Percentiles rank a stretch among this genome's conserved stretches.
These are phyloP conservation scores for Delitschia confertaspora DNA, from an alignment of 495 filamentous ascomycete species.

Conservation along the genomic window DNA sequence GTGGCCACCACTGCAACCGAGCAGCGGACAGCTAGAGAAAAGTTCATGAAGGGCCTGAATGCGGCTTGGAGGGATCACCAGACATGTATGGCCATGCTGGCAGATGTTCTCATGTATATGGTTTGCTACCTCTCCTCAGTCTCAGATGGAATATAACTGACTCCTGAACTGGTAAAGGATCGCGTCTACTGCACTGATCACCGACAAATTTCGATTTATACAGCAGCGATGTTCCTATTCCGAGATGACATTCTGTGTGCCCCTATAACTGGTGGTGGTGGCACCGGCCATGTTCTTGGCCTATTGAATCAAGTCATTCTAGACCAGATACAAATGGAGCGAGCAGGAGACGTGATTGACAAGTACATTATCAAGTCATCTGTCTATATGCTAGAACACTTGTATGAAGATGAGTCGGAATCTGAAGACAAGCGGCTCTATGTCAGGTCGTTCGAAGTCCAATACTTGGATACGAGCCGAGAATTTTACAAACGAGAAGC, in stretches of 20 bases:
- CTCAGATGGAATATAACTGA: background rate
- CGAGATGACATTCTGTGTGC: constrained; percentile 68
- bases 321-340: constrained; percentile 85
- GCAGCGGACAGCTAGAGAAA: constrained; percentile 69
- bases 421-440: constrained; percentile 73
- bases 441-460: constrained; percentile 68
- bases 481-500: constrained; percentile 73
- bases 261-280: constrained; percentile 39
- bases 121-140: constrained; percentile 37
- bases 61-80: constrained; percentile 81
- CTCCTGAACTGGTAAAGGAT: constrained; percentile 42
- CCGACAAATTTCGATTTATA: constrained; percentile 68
- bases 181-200: constrained; percentile 66
- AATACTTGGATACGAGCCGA: constrained; percentile 60
- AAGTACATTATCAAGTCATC: constrained; percentile 71
- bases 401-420: constrained; percentile 74
- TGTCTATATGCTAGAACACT: constrained; percentile 80
- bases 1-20: constrained; percentile 59
- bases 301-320: constrained; percentile 74
- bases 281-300: constrained; percentile 48
- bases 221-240: constrained; percentile 76
- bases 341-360: constrained; percentile 84
- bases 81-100: constrained; percentile 91
- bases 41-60: constrained; percentile 67
- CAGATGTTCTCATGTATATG: constrained; percentile 98